Evolutionary conservation across 2,329 filamentous ascomycete genomes (phyloP).

Genomic region (Fusarium sp.): DNA sequence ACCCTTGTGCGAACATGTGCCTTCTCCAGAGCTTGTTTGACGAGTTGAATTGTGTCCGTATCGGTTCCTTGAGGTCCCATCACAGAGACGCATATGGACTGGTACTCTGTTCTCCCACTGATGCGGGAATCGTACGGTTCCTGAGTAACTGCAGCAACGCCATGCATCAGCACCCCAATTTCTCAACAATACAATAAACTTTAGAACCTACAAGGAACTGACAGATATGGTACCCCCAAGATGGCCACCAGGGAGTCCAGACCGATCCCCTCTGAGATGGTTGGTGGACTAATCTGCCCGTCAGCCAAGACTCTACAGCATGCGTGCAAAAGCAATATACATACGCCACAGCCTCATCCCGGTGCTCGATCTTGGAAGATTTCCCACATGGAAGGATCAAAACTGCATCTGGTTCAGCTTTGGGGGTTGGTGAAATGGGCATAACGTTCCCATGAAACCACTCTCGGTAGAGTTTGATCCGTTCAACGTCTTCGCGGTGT

Average conservation of each 20-base stretch:
- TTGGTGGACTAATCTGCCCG: slow-evolving; percentile 45
- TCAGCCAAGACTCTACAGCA: slow-evolving; percentile 30
- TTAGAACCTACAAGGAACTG: slow-evolving; percentile 54
- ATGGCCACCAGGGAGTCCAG: slow-evolving; percentile 49
- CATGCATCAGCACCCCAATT: slow-evolving; percentile 21
- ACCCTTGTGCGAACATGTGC: slow-evolving; percentile 50
- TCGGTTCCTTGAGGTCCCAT: slow-evolving; percentile 50
- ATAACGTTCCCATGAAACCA: slow-evolving; percentile 54
- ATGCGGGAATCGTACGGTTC: slow-evolving; percentile 51
- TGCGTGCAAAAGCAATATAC: slow-evolving; percentile 28
- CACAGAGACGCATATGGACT: slow-evolving; percentile 51
- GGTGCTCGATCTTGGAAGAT: slow-evolving; percentile 41
- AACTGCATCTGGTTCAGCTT: slow-evolving; percentile 40
- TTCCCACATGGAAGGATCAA: slow-evolving; percentile 50
- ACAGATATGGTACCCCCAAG: slow-evolving; percentile 52
- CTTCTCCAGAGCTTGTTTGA: slow-evolving; percentile 49
- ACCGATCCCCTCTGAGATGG: slow-evolving; percentile 45
- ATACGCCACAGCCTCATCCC: slow-evolving; percentile 49
- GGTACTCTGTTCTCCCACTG: slow-evolving; percentile 49
- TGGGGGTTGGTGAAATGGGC: slow-evolving; percentile 25
- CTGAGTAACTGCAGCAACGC: slow-evolving; percentile 47
- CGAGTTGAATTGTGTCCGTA: slow-evolving; percentile 45
- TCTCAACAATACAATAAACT: neutral
- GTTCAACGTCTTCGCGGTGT: slow-evolving; percentile 27
- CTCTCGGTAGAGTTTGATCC: slow-evolving; percentile 48